A percentile compares a stretch with the other conserved stretches of the same genome.
Conservation (phyloP, 345 rosid species). For the Pistacia integerrima region DNA sequence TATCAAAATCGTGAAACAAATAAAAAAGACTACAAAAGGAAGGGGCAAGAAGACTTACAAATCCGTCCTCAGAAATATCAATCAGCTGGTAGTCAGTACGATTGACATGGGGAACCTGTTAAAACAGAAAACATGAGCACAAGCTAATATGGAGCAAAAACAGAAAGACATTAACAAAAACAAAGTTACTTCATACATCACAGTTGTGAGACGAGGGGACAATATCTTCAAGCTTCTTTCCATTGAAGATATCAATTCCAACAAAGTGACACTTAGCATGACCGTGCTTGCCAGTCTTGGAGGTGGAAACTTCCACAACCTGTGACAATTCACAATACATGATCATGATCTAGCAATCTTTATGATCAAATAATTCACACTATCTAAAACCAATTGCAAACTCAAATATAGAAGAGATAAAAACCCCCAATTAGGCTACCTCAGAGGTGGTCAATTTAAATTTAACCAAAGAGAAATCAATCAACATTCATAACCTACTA, state of each 20-base stretch:
- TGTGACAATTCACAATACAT: neutral
- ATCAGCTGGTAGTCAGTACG: slow-evolving; percentile 20
- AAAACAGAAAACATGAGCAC: neutral
- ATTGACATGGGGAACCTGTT: slow-evolving; percentile 19
- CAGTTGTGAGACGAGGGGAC: slow-evolving; percentile 54
- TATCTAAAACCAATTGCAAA: no score
- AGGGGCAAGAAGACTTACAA: neutral
- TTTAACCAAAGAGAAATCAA: no score
- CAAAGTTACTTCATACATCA: slow-evolving; percentile 28
- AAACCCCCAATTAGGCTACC: no score
- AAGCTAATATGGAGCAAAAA: neutral
- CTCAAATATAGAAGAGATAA: no score
- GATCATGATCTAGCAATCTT: neutral
- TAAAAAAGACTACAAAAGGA: neutral
- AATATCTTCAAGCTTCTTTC: slow-evolving; percentile 51
- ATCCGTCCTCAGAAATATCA: slow-evolving; percentile 24
- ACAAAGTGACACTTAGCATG: slow-evolving; percentile 59
- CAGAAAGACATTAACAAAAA: neutral
- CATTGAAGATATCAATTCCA: slow-evolving; percentile 49
- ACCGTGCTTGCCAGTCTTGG: slow-evolving; percentile 55
- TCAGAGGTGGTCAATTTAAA: no score
- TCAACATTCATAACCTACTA: no score
- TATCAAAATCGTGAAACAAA: neutral
- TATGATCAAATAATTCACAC: no score
- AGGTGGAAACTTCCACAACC: slow-evolving; percentile 51